phyloP scores from a whole-genome alignment of 192 early-diverging fungal species.

The Umbelopsis isabellina region DNA sequence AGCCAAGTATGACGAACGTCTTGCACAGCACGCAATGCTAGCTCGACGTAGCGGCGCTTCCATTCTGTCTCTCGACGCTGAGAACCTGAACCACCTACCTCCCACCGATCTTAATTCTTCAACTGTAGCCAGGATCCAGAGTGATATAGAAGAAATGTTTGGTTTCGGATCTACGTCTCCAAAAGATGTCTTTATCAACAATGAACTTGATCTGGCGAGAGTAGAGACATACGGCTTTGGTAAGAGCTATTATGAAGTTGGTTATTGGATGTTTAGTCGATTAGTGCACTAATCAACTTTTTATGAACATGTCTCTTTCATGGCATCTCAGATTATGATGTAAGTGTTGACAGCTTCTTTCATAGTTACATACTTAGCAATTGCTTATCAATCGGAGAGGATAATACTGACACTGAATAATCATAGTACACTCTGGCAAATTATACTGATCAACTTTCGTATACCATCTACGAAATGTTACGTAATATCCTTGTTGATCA shows the following conservation, averaged over 20 bases:
- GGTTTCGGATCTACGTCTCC: slow-evolving; percentile 30
- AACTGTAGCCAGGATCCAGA: neutral
- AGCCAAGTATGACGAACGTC: slow-evolving; percentile 3
- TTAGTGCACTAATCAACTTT: neutral
- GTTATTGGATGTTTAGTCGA: neutral
- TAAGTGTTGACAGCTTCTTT: neutral
- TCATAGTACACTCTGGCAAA: slow-evolving; percentile 61
- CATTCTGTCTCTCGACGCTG: neutral
- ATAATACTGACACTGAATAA: neutral
- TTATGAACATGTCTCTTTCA: neutral
- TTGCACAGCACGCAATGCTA: slow-evolving; percentile 11
- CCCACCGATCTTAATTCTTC: slow-evolving; percentile 1
- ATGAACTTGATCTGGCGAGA: slow-evolving; percentile 55
- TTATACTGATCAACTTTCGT: slow-evolving; percentile 56
- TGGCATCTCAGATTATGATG: slow-evolving; percentile 51
- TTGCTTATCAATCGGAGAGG: neutral
- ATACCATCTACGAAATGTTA: slow-evolving; percentile 62
- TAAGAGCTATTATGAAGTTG: neutral
- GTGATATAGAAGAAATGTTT: slow-evolving; percentile 18
- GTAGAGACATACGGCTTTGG: slow-evolving; percentile 60
- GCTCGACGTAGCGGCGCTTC: neutral
- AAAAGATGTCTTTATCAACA: slow-evolving; percentile 57
- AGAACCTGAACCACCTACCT: neutral
- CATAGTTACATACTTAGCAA: neutral
- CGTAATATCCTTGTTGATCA: slow-evolving; percentile 56